A percentile compares a stretch with the other conserved stretches of the same genome.
Evolutionary conservation across 2,329 filamentous ascomycete species (phyloP).

Genomic region (Arthroderma sp.): DNA sequence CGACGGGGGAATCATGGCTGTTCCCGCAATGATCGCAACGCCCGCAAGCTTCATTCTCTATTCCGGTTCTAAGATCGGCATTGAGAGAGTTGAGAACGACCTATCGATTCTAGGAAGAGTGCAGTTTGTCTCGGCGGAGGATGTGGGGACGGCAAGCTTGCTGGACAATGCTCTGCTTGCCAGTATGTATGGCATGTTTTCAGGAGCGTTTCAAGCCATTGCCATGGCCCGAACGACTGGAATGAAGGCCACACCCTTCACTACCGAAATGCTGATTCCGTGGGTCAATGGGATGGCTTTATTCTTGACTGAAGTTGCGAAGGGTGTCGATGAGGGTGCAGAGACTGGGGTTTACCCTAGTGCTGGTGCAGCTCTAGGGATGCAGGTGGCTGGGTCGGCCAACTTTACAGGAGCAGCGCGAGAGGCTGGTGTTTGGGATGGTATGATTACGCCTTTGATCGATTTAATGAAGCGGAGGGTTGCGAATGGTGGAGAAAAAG

Average conservation of each 20-base stretch:
- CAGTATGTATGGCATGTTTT: constrained; percentile 5
- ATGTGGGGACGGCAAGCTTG: not conserved
- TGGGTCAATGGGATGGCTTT: not conserved
- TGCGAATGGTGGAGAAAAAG: not conserved
- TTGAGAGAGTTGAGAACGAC: not conserved
- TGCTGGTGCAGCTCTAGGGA: not conserved
- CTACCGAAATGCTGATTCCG: not conserved
- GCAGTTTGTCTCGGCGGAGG: not conserved
- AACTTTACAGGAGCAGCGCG: not conserved
- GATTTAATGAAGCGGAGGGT: not conserved
- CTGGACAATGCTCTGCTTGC: constrained; percentile 2
- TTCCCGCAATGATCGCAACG: not conserved
- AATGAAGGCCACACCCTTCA: not conserved
- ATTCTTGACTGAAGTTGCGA: not conserved
- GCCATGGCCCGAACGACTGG: constrained; percentile 1
- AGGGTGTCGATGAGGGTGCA: not conserved
- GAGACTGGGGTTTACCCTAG: not conserved
- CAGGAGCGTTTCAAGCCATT: constrained; percentile 1
- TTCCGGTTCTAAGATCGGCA: not conserved
- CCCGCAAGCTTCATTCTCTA: constrained; percentile 1
- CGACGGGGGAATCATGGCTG: constrained; percentile 5
- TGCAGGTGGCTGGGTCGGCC: not conserved
- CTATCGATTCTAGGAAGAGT: constrained; percentile 1
- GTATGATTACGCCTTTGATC: not conserved
- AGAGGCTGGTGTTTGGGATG: constrained; percentile 1